Evolutionary conservation across 768 basidiomycete genomes (phyloP).

Genomic region (Cystobasidium onofrii): DNA sequence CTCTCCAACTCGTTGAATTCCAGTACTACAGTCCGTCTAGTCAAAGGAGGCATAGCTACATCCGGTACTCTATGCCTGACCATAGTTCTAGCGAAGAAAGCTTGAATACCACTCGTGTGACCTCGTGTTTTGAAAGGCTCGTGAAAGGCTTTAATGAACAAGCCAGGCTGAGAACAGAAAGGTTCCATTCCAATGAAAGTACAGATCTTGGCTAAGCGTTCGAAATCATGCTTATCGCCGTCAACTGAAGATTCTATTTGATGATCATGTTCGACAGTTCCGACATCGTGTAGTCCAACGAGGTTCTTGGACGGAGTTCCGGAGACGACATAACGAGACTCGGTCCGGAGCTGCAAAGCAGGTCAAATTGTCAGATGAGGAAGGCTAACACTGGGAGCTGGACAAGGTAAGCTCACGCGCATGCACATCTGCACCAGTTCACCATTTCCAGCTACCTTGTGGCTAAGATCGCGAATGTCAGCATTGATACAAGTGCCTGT

Average conservation of each 20-base stretch:
- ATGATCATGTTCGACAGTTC: slow-evolving; percentile 21
- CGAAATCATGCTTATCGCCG: slow-evolving; percentile 35
- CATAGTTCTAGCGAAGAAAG: slow-evolving; percentile 32
- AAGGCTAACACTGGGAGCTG: too few relatives aligned
- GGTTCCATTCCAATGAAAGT: slow-evolving; percentile 19
- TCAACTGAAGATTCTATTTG: slow-evolving; percentile 9
- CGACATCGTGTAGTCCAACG: slow-evolving; percentile 27
- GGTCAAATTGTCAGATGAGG: neutral
- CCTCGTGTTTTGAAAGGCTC: slow-evolving; percentile 9
- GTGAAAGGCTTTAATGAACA: slow-evolving; percentile 34
- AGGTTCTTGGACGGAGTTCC: slow-evolving; percentile 41
- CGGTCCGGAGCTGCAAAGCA: slow-evolving; percentile 33
- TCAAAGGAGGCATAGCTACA: slow-evolving; percentile 33
- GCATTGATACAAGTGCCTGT: too few relatives aligned
- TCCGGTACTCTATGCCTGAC: slow-evolving; percentile 31
- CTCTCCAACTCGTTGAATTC: slow-evolving; percentile 35
- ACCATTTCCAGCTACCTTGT: slow-evolving; percentile 25
- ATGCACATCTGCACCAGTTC: slow-evolving; percentile 24
- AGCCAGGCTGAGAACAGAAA: slow-evolving; percentile 21
- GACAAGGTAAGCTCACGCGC: neutral
- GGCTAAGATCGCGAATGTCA: neutral
- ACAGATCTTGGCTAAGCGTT: slow-evolving; percentile 34
- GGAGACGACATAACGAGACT: slow-evolving; percentile 36
- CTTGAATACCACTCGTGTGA: slow-evolving; percentile 1
- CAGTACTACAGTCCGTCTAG: slow-evolving; percentile 19